Evolutionary conservation across 2,329 filamentous ascomycete species (phyloP).

Genomic region (Fusarium nisikadoi): DNA sequence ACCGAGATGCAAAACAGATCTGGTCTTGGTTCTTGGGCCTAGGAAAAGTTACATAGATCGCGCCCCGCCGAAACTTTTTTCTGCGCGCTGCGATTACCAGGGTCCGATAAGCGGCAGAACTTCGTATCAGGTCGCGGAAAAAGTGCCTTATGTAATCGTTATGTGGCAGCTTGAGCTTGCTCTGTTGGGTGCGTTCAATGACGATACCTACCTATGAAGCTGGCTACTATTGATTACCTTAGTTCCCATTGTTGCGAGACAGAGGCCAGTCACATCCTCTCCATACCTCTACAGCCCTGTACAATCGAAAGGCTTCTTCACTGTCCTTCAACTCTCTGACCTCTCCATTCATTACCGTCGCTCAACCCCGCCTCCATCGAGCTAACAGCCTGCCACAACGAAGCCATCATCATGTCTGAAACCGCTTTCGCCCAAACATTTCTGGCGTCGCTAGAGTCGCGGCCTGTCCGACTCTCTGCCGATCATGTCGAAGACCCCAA

Average conservation of each 20-base stretch:
- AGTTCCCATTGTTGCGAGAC: background rate
- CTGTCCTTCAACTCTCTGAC: background rate
- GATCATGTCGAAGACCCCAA: slow-evolving; percentile 91
- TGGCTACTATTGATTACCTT: background rate
- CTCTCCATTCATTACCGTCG: background rate
- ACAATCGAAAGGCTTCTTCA: too few relatives aligned
- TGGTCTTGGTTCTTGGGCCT: slow-evolving; percentile 35
- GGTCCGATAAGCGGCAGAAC: slow-evolving; percentile 50
- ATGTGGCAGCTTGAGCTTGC: slow-evolving; percentile 15
- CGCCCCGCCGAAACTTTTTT: slow-evolving; percentile 56
- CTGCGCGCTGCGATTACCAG: slow-evolving; percentile 38
- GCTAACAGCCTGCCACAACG: slow-evolving; percentile 5
- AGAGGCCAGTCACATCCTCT: background rate
- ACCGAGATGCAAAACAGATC: slow-evolving; percentile 26
- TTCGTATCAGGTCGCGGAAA: slow-evolving; percentile 40
- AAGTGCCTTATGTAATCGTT: slow-evolving; percentile 40
- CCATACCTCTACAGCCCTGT: background rate
- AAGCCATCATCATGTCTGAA: slow-evolving; percentile 73
- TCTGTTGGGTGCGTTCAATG: slow-evolving; percentile 30
- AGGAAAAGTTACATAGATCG: slow-evolving; percentile 39
- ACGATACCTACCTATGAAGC: slow-evolving; percentile 14
- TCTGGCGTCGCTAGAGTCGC: slow-evolving; percentile 80
- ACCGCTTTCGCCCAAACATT: slow-evolving; percentile 85
- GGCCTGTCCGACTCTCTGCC: slow-evolving; percentile 82
- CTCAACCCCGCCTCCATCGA: slow-evolving; percentile 40